Conservation (phyloP, 768 basidiomycete species). For the Guyanaporus albipodus region DNA sequence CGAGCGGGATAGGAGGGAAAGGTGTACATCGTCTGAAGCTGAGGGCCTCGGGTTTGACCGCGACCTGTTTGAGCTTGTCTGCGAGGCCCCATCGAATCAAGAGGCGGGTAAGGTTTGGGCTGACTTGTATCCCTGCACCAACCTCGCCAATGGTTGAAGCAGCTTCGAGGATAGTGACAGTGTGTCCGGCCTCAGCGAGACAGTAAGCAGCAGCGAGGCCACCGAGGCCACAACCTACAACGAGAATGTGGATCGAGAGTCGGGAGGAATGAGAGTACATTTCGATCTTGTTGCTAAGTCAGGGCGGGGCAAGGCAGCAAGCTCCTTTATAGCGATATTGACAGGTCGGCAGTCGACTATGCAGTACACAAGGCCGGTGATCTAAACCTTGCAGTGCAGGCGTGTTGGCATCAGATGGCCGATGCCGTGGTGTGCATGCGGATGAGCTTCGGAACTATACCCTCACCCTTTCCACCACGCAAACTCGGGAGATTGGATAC, state of each 20-base stretch:
- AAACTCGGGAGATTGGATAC: no score
- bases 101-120: slow-evolving; percentile 41
- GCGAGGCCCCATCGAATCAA: slow-evolving; percentile 50
- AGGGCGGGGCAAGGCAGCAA: not conserved
- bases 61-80: slow-evolving; percentile 35
- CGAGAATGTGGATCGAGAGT: slow-evolving; percentile 33
- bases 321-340: not conserved
- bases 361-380: no score
- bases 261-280: slow-evolving; percentile 3
- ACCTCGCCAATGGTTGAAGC: slow-evolving; percentile 40
- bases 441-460: no score
- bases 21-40: slow-evolving; percentile 41
- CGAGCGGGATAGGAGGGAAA: not conserved
- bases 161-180: slow-evolving; percentile 44
- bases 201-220: slow-evolving; percentile 45
- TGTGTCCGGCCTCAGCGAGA: slow-evolving; percentile 46
- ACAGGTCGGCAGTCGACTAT: no score
- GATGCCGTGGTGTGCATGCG: no score
- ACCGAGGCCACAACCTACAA: slow-evolving; percentile 51
- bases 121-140: slow-evolving; percentile 51
- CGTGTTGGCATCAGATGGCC: no score
- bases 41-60: slow-evolving; percentile 38
- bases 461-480: no score
- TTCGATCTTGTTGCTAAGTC: not conserved
- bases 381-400: no score